Evolutionary conservation across 2,329 filamentous ascomycete species (phyloP).

Genomic region (Epichloe coenophiala): DNA sequence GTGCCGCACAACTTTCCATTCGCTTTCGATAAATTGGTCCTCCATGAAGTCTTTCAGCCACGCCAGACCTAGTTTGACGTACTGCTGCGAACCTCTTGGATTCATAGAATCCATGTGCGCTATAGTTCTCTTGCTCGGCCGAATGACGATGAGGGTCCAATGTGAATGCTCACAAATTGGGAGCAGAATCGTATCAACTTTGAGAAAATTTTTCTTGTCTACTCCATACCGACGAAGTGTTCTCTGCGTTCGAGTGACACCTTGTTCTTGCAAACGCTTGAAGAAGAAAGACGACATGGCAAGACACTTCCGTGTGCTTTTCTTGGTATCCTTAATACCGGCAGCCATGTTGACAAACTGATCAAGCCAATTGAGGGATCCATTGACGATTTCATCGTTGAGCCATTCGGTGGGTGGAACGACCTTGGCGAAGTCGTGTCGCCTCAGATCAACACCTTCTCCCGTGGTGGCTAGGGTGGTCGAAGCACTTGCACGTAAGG

Average conservation of each 20-base stretch:
- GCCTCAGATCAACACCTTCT: constrained; percentile 34
- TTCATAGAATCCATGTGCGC: constrained; percentile 59
- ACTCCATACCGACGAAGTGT: constrained; percentile 45
- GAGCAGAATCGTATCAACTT: constrained; percentile 54
- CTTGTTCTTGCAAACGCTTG: constrained; percentile 34
- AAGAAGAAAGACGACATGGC: constrained; percentile 56
- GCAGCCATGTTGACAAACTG: constrained; percentile 42
- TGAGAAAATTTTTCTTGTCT: constrained; percentile 45
- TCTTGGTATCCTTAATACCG: constrained; percentile 35
- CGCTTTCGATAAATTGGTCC: constrained; percentile 35
- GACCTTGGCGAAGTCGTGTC: constrained; percentile 51
- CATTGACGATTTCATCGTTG: constrained; percentile 65
- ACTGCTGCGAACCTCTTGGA: constrained; percentile 21
- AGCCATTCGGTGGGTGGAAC: constrained; percentile 49
- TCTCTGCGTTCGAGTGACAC: constrained; percentile 33
- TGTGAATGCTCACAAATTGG: constrained; percentile 53
- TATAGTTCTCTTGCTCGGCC: constrained; percentile 44
- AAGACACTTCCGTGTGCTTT: constrained; percentile 42
- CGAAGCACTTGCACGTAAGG: constrained; percentile 20
- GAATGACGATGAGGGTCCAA: constrained; percentile 60
- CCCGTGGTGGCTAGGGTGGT: constrained; percentile 30
- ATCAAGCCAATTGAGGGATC: constrained; percentile 47
- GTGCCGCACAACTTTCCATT: constrained; percentile 45
- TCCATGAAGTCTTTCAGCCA: constrained; percentile 47
- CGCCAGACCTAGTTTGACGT: constrained; percentile 29